A percentile compares a stretch with the other conserved stretches of the same genome.
Evolutionary conservation across 345 rosid genomes (phyloP).

Genomic region (Salix udensis): DNA sequence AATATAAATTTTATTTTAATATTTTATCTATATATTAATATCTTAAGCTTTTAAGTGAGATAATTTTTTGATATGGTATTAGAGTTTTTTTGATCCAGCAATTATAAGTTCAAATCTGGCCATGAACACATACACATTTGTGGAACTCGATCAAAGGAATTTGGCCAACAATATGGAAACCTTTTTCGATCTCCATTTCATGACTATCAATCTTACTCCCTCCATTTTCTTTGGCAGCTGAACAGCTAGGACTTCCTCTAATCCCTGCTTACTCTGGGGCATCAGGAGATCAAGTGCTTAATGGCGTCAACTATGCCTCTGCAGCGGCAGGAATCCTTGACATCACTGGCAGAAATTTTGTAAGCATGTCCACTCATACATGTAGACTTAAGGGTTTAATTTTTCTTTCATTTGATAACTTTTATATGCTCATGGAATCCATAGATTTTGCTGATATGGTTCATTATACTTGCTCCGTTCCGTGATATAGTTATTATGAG

Average conservation of each 20-base stretch:
- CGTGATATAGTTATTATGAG: not conserved
- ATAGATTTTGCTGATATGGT: not conserved
- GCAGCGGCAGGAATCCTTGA: conserved; percentile 97
- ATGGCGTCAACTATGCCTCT: conserved; percentile 91
- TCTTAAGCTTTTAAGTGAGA: too few species aligned
- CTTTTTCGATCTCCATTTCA: not conserved
- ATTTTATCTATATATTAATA: too few species aligned
- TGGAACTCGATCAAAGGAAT: not conserved
- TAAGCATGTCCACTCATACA: conserved; percentile 27
- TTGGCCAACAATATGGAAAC: not conserved
- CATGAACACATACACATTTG: not conserved
- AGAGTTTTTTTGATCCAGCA: too few species aligned
- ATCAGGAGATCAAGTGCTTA: conserved; percentile 66
- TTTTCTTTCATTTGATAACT: not conserved
- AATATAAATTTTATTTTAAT: too few species aligned
- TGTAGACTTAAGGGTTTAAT: not conserved
- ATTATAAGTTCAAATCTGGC: too few species aligned
- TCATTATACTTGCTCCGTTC: not conserved
- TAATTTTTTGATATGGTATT: too few species aligned
- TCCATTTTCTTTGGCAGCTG: conserved; percentile 49
- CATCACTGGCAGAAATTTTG: conserved; percentile 84
- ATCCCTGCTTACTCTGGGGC: conserved; percentile 84
- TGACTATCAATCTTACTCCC: not conserved
- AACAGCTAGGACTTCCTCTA: conserved; percentile 69
- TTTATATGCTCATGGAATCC: not conserved